Percentiles rank a stretch among this genome's conserved stretches.
Conservation (phyloP, 1,139 yeast genomes). For the Pneumocystis murina region DNA sequence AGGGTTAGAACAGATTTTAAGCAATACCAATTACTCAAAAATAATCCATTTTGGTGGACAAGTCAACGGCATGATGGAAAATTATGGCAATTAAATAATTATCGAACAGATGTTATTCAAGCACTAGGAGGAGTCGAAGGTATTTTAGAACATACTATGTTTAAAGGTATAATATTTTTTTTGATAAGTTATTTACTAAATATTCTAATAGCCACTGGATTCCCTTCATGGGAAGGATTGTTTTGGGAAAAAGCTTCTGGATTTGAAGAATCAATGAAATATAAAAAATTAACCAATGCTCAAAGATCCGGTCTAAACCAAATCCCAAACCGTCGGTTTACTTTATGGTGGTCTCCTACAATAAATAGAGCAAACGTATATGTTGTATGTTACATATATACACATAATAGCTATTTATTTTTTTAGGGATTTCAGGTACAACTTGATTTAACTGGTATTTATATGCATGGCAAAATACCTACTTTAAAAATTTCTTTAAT, state of each 20-base stretch:
- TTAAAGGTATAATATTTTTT: constrained; percentile 30
- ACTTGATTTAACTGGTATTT: constrained; percentile 88
- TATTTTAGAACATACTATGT: constrained; percentile 82
- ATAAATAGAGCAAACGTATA: constrained; percentile 95
- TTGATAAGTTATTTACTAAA: not conserved
- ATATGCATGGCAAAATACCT: constrained; percentile 94
- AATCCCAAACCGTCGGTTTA: constrained; percentile 92
- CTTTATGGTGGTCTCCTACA: constrained; percentile 99
- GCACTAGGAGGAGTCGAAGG: constrained; percentile 97
- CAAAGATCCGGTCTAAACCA: constrained; percentile 95
- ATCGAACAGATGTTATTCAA: constrained; percentile 90
- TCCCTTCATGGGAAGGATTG: constrained; percentile 95
- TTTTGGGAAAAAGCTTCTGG: constrained; percentile 86
- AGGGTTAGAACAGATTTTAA: constrained; percentile 68
- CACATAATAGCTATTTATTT: not conserved
- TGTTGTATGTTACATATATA: constrained; percentile 28
- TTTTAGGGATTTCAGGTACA: constrained; percentile 74
- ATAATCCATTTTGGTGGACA: constrained; percentile 95
- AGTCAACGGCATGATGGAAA: constrained; percentile 87
- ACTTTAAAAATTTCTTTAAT: constrained; percentile 87
- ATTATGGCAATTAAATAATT: constrained; percentile 83
- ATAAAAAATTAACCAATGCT: constrained; percentile 89
- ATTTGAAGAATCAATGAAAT: constrained; percentile 88
- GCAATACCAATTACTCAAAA: constrained; percentile 53
- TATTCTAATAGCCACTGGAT: constrained; percentile 57